These are phyloP conservation scores for Luzula sylvatica DNA, from an alignment of 176 grass and related monocot species.

Conservation along the genomic window DNA sequence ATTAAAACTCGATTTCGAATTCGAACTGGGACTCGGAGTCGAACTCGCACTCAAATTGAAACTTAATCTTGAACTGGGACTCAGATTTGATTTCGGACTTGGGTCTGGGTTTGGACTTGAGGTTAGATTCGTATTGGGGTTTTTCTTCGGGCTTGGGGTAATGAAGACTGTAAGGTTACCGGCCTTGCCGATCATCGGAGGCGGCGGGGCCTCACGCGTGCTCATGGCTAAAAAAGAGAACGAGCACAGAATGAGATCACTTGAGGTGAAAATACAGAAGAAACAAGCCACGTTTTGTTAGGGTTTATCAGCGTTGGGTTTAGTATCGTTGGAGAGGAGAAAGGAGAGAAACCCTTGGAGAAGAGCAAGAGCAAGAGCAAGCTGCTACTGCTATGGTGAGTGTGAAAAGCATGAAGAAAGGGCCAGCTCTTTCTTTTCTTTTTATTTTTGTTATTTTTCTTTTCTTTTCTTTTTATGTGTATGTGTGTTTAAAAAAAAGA, in stretches of 20 bases:
- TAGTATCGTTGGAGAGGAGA: conserved; percentile 8
- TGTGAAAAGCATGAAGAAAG: not conserved
- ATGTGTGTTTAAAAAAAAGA: conserved; percentile 1
- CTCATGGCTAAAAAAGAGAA: conserved; percentile 1
- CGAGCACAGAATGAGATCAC: not conserved
- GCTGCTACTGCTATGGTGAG: conserved; percentile 3
- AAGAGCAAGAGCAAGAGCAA: conserved; percentile 10
- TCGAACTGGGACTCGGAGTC: not conserved
- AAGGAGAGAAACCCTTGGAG: conserved; percentile 31
- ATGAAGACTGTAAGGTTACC: conserved; percentile 89
- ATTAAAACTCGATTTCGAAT: not conserved
- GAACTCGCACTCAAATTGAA: not conserved
- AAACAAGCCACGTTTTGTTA: not conserved
- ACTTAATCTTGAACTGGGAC: not conserved
- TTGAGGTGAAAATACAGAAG: not conserved
- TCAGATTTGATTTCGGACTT: conserved; percentile 6
- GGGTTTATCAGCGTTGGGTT: not conserved
- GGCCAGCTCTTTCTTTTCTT: not conserved
- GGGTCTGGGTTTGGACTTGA: conserved; percentile 20
- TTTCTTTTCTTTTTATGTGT: not conserved
- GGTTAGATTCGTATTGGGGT: conserved; percentile 24
- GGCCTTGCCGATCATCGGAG: conserved; percentile 67
- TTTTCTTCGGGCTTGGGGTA: conserved; percentile 45
- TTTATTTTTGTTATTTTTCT: no score
- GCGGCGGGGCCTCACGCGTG: conserved; percentile 29